phyloP scores from a whole-genome alignment of 169 alveolate genomes.

The Babesia bovis region DNA sequence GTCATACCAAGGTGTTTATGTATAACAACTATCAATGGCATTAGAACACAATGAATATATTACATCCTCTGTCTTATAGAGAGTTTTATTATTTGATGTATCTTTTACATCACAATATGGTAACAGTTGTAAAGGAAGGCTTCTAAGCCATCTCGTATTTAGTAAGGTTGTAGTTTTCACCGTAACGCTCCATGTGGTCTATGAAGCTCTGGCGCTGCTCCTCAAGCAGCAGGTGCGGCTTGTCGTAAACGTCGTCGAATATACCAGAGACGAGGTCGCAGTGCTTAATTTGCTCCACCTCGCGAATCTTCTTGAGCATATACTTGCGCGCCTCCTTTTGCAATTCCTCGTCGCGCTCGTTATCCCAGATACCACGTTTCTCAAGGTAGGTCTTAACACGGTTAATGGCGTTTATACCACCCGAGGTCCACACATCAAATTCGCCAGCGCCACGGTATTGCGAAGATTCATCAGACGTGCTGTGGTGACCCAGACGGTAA shows the following conservation, averaged over 20 bases:
- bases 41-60: too few species aligned
- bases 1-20: too few species aligned
- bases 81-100: too few species aligned
- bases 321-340: constrained; percentile 74
- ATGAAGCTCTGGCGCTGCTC: constrained; percentile 70
- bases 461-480: constrained; percentile 92
- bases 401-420: constrained; percentile 80
- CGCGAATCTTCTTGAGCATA: constrained; percentile 75
- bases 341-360: constrained; percentile 67
- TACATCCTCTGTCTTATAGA: too few species aligned
- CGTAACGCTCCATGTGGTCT: constrained; percentile 74
- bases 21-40: too few species aligned
- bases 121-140: too few species aligned
- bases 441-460: constrained; percentile 88
- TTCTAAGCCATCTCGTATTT: too few species aligned
- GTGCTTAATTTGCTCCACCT: constrained; percentile 70
- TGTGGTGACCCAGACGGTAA: constrained; percentile 93
- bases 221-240: constrained; percentile 76
- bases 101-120: too few species aligned
- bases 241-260: constrained; percentile 89
- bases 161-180: constrained; percentile 71
- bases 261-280: constrained; percentile 71
- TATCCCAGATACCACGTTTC: constrained; percentile 68
- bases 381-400: constrained; percentile 67
- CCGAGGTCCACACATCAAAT: constrained; percentile 81